A percentile compares a stretch with the other conserved stretches of the same genome.
Evolutionary conservation across 352 stramenopile genomes (phyloP).

Genomic region (Globisporangium carolinianum): DNA sequence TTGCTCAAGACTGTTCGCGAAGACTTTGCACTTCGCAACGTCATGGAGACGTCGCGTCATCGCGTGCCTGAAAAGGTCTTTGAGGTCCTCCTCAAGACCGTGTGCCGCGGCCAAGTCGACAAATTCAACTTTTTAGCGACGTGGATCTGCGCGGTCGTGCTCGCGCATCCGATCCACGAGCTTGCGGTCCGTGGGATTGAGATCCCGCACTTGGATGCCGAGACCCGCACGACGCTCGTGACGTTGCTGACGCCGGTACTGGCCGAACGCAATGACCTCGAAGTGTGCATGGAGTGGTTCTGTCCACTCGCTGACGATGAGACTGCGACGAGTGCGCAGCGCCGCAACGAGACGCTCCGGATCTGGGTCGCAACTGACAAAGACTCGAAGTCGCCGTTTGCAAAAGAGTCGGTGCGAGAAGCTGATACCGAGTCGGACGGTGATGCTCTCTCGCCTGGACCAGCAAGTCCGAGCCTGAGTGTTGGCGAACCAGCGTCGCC

Average conservation of each 20-base stretch:
- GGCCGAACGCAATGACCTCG: constrained; percentile 71
- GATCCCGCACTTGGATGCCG: constrained; percentile 68
- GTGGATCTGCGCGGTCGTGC: constrained; percentile 79
- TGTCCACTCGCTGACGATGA: constrained; percentile 65
- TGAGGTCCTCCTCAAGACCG: constrained; percentile 73
- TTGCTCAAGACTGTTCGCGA: constrained; percentile 70
- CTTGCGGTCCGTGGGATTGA: constrained; percentile 79
- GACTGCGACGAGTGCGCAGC: constrained; percentile 40
- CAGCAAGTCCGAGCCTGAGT: constrained; percentile 41
- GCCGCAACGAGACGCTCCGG: constrained; percentile 69
- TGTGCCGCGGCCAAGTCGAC: constrained; percentile 79
- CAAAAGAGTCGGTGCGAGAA: constrained; percentile 37
- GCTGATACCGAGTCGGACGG: constrained; percentile 59
- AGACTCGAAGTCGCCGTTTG: constrained; percentile 79
- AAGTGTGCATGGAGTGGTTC: constrained; percentile 88
- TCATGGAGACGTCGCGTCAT: constrained; percentile 69
- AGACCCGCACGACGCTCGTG: constrained; percentile 67
- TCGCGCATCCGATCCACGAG: constrained; percentile 53
- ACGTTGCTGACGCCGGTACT: constrained; percentile 76
- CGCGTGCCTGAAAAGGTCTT: constrained; percentile 80
- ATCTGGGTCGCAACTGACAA: constrained; percentile 87
- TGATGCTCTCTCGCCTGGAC: constrained; percentile 39
- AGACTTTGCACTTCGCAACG: constrained; percentile 74
- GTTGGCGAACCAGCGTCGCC: constrained; percentile 14
- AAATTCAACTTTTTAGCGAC: constrained; percentile 87